These are phyloP conservation scores for Diaporthe australafricana DNA, from an alignment of 2,329 filamentous ascomycete genomes.

Conservation along the genomic window DNA sequence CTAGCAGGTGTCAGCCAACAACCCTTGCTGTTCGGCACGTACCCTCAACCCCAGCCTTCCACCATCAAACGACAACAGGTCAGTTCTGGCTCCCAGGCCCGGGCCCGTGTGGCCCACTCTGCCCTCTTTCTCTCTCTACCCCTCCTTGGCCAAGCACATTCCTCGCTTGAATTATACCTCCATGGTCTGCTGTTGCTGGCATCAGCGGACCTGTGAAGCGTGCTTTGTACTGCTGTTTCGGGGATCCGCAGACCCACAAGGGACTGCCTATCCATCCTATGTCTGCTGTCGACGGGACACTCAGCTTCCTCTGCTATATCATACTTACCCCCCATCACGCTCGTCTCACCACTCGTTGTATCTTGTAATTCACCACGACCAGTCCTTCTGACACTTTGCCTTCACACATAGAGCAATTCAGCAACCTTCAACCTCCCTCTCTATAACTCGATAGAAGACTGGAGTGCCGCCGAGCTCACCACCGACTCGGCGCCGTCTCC, in stretches of 20 bases:
- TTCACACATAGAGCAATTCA: constrained; percentile 21
- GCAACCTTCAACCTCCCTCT: constrained; percentile 26
- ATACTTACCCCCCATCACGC: background rate
- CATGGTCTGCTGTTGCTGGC: constrained; percentile 30
- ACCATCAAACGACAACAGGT: constrained; percentile 38
- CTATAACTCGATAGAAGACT: constrained; percentile 46
- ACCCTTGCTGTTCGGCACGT: constrained; percentile 34
- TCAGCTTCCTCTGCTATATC: constrained; percentile 5
- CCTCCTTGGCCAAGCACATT: constrained; percentile 9
- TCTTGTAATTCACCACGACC: background rate
- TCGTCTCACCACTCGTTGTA: background rate
- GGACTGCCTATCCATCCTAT: constrained; percentile 10
- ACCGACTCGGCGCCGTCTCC: constrained; percentile 51
- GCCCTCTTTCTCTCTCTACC: constrained; percentile 4
- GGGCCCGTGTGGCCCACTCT: constrained; percentile 11
- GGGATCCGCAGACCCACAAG: constrained; percentile 30
- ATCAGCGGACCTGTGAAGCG: constrained; percentile 17
- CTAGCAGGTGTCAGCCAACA: constrained; percentile 36
- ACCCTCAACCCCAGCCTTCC: constrained; percentile 35
- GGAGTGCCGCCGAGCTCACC: constrained; percentile 46
- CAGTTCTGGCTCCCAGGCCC: constrained; percentile 25
- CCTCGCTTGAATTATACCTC: constrained; percentile 6
- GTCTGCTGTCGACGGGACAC: background rate
- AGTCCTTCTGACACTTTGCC: background rate
- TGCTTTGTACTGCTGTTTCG: background rate